Evolutionary conservation across 768 basidiomycete genomes (phyloP).

Genomic region (Hericium coralloides): DNA sequence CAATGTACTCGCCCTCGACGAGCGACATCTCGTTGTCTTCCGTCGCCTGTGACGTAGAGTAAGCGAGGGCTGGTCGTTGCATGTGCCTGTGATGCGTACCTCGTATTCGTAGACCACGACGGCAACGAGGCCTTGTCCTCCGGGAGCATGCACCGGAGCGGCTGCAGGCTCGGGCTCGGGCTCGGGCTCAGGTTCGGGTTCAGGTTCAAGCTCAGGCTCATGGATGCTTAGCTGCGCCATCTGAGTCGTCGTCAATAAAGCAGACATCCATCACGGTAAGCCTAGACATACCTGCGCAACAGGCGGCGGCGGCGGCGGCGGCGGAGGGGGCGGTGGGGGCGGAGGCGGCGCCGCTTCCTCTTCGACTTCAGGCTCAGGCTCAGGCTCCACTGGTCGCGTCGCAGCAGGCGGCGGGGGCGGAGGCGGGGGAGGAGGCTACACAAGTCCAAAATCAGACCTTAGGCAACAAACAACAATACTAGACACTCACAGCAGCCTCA

Average conservation of each 20-base stretch:
- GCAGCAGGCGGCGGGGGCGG: slow-evolving; percentile 18
- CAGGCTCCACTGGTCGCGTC: slow-evolving; percentile 17
- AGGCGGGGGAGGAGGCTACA: slow-evolving; percentile 26
- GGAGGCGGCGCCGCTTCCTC: slow-evolving; percentile 26
- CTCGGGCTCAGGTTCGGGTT: slow-evolving; percentile 34
- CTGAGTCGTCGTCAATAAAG: background rate
- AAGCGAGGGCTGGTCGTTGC: too few relatives aligned
- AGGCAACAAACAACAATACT: background rate
- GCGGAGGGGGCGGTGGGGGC: slow-evolving; percentile 38
- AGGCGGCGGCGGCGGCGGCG: slow-evolving; percentile 28
- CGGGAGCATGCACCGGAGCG: slow-evolving; percentile 22
- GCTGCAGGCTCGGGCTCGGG: slow-evolving; percentile 29
- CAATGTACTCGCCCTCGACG: slow-evolving; percentile 72
- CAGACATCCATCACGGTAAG: background rate
- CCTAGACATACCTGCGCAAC: slow-evolving; percentile 12
- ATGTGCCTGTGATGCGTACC: slow-evolving; percentile 24
- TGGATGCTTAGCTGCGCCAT: slow-evolving; percentile 8
- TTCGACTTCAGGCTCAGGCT: slow-evolving; percentile 27
- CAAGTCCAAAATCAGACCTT: slow-evolving; percentile 4
- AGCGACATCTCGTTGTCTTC: slow-evolving; percentile 85
- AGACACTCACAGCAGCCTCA: slow-evolving; percentile 1
- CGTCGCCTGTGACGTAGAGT: slow-evolving; percentile 37
- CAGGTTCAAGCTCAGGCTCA: slow-evolving; percentile 22
- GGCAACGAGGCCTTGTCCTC: slow-evolving; percentile 49
- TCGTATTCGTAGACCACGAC: slow-evolving; percentile 79